Conservation (phyloP, 78 protist genomes). For the Speleostelium caveatum region DNA sequence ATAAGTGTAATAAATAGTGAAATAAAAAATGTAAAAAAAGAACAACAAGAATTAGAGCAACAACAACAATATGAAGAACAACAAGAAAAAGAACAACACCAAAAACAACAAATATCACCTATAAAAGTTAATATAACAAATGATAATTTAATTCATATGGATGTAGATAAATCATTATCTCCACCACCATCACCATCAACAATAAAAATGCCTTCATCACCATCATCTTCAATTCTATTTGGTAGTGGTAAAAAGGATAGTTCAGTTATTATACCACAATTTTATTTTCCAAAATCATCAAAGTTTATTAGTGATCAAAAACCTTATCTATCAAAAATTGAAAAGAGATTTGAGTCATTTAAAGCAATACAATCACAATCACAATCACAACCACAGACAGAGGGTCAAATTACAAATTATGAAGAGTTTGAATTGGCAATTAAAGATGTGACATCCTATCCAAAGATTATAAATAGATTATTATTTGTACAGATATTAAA, state of each 20-base stretch:
- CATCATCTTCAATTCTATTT: background rate
- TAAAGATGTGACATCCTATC: constrained; percentile 20
- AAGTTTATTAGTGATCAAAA: background rate
- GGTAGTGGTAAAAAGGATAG: background rate
- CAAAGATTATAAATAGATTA: constrained; percentile 46
- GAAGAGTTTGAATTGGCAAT: constrained; percentile 53
- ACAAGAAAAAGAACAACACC: no score
- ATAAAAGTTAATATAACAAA: background rate
- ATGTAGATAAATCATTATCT: background rate
- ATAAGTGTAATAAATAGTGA: background rate
- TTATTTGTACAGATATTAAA: constrained; percentile 15
- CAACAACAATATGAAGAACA: no score
- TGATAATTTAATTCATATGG: background rate
- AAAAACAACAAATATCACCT: background rate
- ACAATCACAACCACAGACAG: background rate
- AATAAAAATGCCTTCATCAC: background rate
- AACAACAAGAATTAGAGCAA: no score
- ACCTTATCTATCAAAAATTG: background rate
- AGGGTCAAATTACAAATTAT: constrained; percentile 3
- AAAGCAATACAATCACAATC: background rate
- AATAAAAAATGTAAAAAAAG: background rate
- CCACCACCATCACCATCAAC: background rate
- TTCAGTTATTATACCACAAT: constrained; percentile 25
- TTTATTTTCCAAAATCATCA: constrained; percentile 29
- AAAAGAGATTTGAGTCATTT: constrained; percentile 7